A percentile compares a stretch with the other conserved stretches of the same genome.
Conservation (phyloP, 805 yeast genomes). For the Barnettozyma californica region DNA sequence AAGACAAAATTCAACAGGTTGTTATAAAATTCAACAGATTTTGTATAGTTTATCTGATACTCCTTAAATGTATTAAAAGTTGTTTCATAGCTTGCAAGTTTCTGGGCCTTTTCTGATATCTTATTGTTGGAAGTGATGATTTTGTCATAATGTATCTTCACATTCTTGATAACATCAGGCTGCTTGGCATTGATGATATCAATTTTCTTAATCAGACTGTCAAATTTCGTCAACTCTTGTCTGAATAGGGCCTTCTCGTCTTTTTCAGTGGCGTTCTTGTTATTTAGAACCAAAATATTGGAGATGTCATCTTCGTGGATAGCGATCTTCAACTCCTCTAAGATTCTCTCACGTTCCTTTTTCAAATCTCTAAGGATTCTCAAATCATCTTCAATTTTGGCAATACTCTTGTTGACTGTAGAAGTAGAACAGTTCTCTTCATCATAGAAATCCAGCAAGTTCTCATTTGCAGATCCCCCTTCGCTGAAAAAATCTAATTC, state of each 20-base stretch:
- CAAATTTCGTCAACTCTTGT: constrained; percentile 72
- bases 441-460: constrained; percentile 69
- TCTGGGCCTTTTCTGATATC: constrained; percentile 35
- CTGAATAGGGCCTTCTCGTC: constrained; percentile 60
- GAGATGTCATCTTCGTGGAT: constrained; percentile 85
- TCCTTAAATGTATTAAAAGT: constrained; percentile 56
- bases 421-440: constrained; percentile 19
- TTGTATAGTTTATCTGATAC: constrained; percentile 51
- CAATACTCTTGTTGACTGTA: constrained; percentile 34
- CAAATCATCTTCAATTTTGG: constrained; percentile 48
- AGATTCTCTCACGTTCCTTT: constrained; percentile 54
- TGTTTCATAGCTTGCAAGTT: constrained; percentile 37
- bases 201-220: constrained; percentile 58
- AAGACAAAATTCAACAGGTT: constrained; percentile 30
- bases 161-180: constrained; percentile 41
- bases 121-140: constrained; percentile 38
- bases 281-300: constrained; percentile 61
- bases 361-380: constrained; percentile 58
- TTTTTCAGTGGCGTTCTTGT: constrained; percentile 42
- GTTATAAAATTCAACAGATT: constrained; percentile 61
- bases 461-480: constrained; percentile 26
- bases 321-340: constrained; percentile 60
- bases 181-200: constrained; percentile 68
- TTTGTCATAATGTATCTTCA: constrained; percentile 42
- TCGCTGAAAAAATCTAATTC: constrained; percentile 16